Base-by-base conservation (phyloP, 192 early-diverging fungal species). In the Backusella sp. region DNA sequence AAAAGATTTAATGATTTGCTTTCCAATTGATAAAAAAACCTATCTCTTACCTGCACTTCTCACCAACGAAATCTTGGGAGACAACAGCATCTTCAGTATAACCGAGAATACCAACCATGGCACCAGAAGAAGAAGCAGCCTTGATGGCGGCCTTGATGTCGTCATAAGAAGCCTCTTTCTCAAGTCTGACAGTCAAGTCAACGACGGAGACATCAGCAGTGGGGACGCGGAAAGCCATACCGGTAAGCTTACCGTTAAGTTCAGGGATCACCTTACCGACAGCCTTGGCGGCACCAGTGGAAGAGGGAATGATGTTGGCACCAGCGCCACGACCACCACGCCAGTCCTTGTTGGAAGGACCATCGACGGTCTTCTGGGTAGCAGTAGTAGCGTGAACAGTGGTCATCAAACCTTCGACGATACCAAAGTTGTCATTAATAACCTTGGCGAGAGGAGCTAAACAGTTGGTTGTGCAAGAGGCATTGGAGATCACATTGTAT, bases 401-500 rank as follows among this genome's bases (percentile, higher is more conserved):
- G 84, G 95, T 98, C 98, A 99, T 99, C 70, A 99, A 87, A 81
- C 92, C 98, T 89, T 98, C 96, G 65, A 91, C 85, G 80, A 99
- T 96, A 70, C 96, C 96, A 85, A 98, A 98, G 82, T 96, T 89
- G 82, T 98, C 96, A 85, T 99, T 79, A 81, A 99, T 90, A 74
- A 98, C 94, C 91, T 98, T 98, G 85, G 96, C 97, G 73, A 99
- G 89, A 66, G 98, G 97, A 49, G 98, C 98, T 72, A 99, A 86
- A 87, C 98, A 98, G 92, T 98, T 99, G 93, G 98, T 99, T 75
- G 98, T 99, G 92, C 98, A 99, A 30, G 98, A 99, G 69, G 98
- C 98, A 85, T 99, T 99, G 74, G 96, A 98, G 80, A 99, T 90
- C 77, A 99, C 92, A 23, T 92, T 86, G 84, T 94, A 91, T 70